Base-by-base conservation (phyloP, 306 rosid genomes). In the Pterocarpus santalinus region DNA sequence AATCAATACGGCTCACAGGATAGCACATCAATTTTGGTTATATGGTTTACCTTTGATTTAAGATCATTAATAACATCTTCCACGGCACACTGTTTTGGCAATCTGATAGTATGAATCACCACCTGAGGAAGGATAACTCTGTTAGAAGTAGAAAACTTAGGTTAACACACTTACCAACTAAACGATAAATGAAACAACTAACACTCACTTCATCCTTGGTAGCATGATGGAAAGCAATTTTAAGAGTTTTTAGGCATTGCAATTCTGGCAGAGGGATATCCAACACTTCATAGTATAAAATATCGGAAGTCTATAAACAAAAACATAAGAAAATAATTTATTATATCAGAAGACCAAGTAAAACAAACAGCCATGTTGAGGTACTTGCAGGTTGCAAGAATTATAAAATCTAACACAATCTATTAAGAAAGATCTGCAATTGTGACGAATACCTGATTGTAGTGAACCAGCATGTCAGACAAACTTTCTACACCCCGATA, bases 251-350 rank as follows among this genome's bases (percentile, higher is more conserved):
- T 32, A 90, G 83, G 77, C 98, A 87, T 82, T 94, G 92, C 70
- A 91, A 77, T 84, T 94, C 97, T 34, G 97, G 98, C 14, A 91
- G 94, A 76, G 98, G 97, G 65, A 94, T 91, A 79, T 92, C 97
- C 89, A 92, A 74, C 22, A 90, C 89, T 82, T 92, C 97, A 70
- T 89, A 92, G 73, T 92, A 92, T 33, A 92, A 65, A 69, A 92
- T 90, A 86, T 92, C 97, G 52, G 95, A 92, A 62, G 84, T 86
- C 82, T 92, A 62, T 36, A 79, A 89, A 64, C 46, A 51, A 65
- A 78, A 55, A 1, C 34, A 35, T 49, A 66, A 0, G 46, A 53
- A 7, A 66, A 63, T 44, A 28, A 82, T 51, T 67, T 72, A 74
- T 30, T 5, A 74, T 6, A 34, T 81, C 36, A 8, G 52, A 49